phyloP scores from a whole-genome alignment of 805 yeast genomes.

The Ogataea parapolymorpha region DNA sequence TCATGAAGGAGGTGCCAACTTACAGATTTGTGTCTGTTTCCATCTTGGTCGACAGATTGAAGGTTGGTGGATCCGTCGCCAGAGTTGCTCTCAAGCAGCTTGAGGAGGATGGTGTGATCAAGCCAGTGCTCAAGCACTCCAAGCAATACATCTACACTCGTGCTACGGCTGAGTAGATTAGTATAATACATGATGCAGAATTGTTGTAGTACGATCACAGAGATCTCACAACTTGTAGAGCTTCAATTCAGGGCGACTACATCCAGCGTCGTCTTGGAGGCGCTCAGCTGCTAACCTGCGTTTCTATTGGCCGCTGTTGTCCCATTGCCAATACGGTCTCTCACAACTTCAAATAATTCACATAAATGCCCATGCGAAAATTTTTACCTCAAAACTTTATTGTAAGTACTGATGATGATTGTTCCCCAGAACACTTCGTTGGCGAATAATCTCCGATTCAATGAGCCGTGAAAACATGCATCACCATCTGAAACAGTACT shows the following conservation, averaged over 20 bases:
- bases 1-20: slow-evolving; percentile 98
- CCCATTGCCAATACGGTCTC: no score
- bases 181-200: slow-evolving; percentile 4
- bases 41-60: slow-evolving; percentile 97
- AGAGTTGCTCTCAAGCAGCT: slow-evolving; percentile 96
- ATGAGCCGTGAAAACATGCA: slow-evolving; percentile 92
- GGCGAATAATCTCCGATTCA: slow-evolving; percentile 33
- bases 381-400: not conserved
- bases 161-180: slow-evolving; percentile 60
- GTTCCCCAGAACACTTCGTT: slow-evolving; percentile 32
- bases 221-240: not conserved
- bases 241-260: not conserved
- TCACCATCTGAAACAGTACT: slow-evolving; percentile 80
- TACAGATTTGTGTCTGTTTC: slow-evolving; percentile 98
- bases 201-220: not conserved
- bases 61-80: slow-evolving; percentile 98
- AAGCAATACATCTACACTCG: slow-evolving; percentile 94
- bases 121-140: slow-evolving; percentile 91
- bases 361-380: slow-evolving; percentile 1
- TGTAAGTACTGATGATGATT: slow-evolving; percentile 32
- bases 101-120: slow-evolving; percentile 92
- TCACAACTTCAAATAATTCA: no score
- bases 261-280: not conserved
- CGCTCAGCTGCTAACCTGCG: not conserved
- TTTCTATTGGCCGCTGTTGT: no score